Evolutionary conservation across 192 early-diverging fungal genomes (phyloP).

Genomic region (Gonapodya prolifera): DNA sequence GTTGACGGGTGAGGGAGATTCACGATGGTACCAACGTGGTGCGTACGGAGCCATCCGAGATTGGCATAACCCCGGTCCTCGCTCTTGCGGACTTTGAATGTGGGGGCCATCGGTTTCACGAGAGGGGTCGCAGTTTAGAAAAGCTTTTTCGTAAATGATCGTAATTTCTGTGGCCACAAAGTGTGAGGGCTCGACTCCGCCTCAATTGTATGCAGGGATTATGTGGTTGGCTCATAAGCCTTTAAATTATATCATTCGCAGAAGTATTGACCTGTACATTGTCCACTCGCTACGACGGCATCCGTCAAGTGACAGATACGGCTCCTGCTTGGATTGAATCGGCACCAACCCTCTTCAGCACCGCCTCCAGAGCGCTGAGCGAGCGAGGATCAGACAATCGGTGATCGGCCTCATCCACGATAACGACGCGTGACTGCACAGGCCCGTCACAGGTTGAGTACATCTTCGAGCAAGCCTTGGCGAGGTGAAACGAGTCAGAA

Average conservation of each 20-base stretch:
- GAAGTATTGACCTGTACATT: too few species aligned
- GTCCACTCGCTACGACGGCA: too few species aligned
- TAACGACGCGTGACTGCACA: not conserved
- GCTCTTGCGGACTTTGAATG: not conserved
- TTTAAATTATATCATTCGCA: too few species aligned
- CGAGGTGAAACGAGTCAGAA: not conserved
- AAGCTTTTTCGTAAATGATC: not conserved
- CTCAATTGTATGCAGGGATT: too few species aligned
- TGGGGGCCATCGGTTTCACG: not conserved
- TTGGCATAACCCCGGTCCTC: conserved; percentile 15
- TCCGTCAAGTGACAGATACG: too few species aligned
- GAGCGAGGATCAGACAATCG: not conserved
- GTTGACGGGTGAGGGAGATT: not conserved
- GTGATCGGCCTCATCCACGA: not conserved
- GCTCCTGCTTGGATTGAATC: too few species aligned
- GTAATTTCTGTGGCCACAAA: too few species aligned
- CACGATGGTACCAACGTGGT: conserved; percentile 13
- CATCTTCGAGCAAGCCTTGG: too few species aligned
- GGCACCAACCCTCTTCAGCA: not conserved
- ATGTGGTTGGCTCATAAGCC: too few species aligned
- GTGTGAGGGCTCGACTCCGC: too few species aligned
- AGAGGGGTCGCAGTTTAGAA: not conserved
- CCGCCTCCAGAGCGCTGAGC: not conserved
- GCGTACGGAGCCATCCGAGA: conserved; percentile 22
- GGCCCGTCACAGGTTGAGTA: too few species aligned